Conservation (phyloP, 495 filamentous ascomycete genomes). For the Penicillium canescens region DNA sequence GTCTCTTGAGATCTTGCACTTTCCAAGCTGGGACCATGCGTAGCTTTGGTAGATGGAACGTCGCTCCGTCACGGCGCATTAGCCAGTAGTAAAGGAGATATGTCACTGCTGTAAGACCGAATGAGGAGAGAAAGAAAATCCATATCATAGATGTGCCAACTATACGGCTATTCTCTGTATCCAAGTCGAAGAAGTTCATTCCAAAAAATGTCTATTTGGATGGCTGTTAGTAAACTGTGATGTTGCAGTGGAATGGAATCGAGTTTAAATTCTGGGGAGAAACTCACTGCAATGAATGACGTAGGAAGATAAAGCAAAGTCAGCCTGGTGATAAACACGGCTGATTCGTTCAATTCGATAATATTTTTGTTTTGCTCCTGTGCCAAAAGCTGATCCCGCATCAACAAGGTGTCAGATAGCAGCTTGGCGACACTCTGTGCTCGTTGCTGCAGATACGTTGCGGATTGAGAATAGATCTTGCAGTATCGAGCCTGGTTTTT, state of each 20-base stretch:
- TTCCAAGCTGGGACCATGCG: background rate
- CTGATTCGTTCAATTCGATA: conserved; percentile 39
- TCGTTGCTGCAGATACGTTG: conserved; percentile 31
- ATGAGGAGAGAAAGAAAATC: conserved; percentile 33
- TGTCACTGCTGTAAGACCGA: conserved; percentile 29
- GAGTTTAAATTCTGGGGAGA: background rate
- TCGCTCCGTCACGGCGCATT: background rate
- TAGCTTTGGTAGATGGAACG: background rate
- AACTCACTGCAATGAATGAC: conserved; percentile 45
- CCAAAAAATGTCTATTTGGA: conserved; percentile 33
- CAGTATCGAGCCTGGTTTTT: conserved; percentile 7
- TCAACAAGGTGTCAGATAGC: conserved; percentile 36
- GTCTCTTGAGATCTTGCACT: background rate
- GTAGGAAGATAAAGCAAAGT: conserved; percentile 45
- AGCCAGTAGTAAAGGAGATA: conserved; percentile 10
- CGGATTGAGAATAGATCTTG: conserved; percentile 25
- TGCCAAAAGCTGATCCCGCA: conserved; percentile 37
- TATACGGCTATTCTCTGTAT: conserved; percentile 20
- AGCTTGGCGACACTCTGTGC: conserved; percentile 32
- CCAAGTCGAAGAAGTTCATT: conserved; percentile 40
- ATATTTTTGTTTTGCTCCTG: conserved; percentile 39
- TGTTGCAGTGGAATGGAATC: background rate
- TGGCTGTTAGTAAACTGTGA: background rate
- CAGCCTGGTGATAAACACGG: conserved; percentile 43
- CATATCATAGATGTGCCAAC: conserved; percentile 33